These are phyloP conservation scores for Sclerotinia borealis DNA, from an alignment of 2,329 filamentous ascomycete genomes.

Conservation along the genomic window DNA sequence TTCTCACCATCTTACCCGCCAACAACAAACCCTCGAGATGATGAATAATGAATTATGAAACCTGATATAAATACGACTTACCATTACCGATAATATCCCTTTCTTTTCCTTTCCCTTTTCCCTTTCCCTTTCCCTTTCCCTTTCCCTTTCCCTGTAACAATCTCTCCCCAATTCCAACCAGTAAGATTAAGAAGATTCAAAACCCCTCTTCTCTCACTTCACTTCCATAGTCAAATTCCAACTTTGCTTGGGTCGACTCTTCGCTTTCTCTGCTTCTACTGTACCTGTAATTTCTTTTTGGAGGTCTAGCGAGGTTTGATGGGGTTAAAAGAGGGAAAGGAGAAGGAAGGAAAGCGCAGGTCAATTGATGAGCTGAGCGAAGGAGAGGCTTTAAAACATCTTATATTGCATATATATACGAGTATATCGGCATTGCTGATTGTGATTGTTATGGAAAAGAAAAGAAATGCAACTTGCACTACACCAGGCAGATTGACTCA, in stretches of 20 bases:
- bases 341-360: slow-evolving; percentile 16
- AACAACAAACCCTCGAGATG: no score
- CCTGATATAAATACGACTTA: background rate
- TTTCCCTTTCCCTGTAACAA: background rate
- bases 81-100: background rate
- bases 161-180: background rate
- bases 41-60: background rate
- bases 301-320: slow-evolving; percentile 27
- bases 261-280: slow-evolving; percentile 1
- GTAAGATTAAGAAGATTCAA: background rate
- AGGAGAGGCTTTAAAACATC: background rate
- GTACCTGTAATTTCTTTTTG: slow-evolving; percentile 27
- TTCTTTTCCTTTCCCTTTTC: background rate
- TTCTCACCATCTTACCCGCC: no score
- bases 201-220: background rate
- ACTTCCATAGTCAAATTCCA: background rate
- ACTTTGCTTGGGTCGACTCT: background rate
- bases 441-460: background rate
- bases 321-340: slow-evolving; percentile 14
- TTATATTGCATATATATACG: background rate
- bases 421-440: no score
- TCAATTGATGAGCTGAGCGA: background rate
- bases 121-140: background rate
- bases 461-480: background rate
- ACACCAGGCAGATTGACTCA: background rate